Evolutionary conservation across 495 filamentous ascomycete species (phyloP).

Genomic region (Copromyces sp.): DNA sequence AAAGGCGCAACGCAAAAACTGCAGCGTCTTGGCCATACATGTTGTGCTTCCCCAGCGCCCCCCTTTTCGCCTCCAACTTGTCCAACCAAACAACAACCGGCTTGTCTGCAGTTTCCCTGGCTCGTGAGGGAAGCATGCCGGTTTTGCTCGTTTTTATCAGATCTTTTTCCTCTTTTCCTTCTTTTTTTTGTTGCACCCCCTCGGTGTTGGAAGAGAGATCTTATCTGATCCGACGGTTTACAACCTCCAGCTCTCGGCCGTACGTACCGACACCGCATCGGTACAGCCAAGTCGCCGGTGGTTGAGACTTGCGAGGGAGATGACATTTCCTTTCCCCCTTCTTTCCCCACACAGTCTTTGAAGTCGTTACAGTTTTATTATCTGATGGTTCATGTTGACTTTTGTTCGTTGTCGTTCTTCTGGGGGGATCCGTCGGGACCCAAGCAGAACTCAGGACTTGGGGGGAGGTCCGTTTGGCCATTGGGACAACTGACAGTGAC

Average conservation of each 20-base stretch:
- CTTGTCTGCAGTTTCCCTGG: neutral
- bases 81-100: neutral
- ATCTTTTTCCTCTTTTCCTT: neutral
- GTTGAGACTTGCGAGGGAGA: no score
- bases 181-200: neutral
- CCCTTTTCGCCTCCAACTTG: neutral
- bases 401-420: neutral
- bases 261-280: neutral
- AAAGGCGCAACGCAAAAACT: neutral
- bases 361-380: neutral
- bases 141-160: neutral
- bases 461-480: neutral
- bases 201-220: neutral
- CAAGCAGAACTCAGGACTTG: neutral
- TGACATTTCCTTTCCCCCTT: no score
- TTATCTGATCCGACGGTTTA: conserved; percentile 12
- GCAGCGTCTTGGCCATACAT: neutral
- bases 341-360: neutral
- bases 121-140: neutral
- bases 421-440: neutral
- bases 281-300: neutral
- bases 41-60: neutral
- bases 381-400: neutral
- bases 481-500: no score
- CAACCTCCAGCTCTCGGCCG: neutral